Evolutionary conservation across 371 early-diverging fungal species (phyloP).

Genomic region (Paraphysoderma sedebokerense): DNA sequence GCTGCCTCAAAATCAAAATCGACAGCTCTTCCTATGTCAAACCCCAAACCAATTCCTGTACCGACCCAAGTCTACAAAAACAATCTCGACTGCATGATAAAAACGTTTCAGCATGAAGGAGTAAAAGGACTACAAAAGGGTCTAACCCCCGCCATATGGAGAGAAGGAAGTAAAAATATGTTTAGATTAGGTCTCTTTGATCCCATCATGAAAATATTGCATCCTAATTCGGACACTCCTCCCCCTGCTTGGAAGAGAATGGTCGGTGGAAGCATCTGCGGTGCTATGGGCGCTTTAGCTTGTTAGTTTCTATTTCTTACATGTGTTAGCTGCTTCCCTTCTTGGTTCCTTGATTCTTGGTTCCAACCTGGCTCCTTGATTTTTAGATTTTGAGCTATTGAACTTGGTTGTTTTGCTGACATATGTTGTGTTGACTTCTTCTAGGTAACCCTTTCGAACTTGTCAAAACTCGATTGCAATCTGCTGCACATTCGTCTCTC

Average conservation of each 20-base stretch:
- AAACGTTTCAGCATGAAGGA: constrained; percentile 42
- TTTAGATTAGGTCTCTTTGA: constrained; percentile 53
- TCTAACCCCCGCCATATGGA: constrained; percentile 39
- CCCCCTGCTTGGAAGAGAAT: constrained; percentile 52
- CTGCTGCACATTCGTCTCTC: constrained; percentile 18
- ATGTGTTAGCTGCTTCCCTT: no score
- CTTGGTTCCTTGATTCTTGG: no score
- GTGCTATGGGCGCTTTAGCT: constrained; percentile 47
- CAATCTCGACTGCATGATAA: constrained; percentile 36
- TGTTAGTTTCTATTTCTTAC: no score
- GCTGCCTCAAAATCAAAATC: neutral
- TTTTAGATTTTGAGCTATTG: no score
- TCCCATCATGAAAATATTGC: constrained; percentile 35
- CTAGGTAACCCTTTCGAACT: constrained; percentile 57
- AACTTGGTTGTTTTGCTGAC: no score
- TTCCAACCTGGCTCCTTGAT: no score
- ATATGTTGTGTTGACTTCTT: no score
- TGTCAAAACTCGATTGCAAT: constrained; percentile 45
- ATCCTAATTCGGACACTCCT: constrained; percentile 18
- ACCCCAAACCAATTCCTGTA: neutral
- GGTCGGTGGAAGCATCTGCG: constrained; percentile 43
- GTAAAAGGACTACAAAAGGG: constrained; percentile 47
- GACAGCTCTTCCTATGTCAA: neutral
- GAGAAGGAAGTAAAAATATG: constrained; percentile 46
- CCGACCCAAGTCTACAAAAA: constrained; percentile 33